These are phyloP conservation scores for Aspergillus cavernicola DNA, from an alignment of 495 filamentous ascomycete species.

Conservation along the genomic window DNA sequence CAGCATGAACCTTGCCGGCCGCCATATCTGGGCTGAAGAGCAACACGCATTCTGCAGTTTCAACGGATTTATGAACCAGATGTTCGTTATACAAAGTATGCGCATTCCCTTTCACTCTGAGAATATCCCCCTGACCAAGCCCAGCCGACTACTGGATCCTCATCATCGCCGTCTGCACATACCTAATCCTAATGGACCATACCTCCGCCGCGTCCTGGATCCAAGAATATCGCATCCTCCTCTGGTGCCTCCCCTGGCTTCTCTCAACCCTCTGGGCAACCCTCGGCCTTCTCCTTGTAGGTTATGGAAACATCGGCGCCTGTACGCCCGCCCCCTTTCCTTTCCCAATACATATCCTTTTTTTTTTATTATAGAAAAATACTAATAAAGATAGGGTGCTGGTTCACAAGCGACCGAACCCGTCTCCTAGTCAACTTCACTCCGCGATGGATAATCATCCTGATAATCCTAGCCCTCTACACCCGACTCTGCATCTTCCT, in stretches of 20 bases:
- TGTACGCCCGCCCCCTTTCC: neutral
- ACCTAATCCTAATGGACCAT: slow-evolving; percentile 10
- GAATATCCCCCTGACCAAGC: too few relatives aligned
- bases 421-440: slow-evolving; percentile 6
- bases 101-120: neutral
- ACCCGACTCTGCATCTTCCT: slow-evolving; percentile 11
- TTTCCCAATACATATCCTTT: too few relatives aligned
- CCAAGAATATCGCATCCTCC: slow-evolving; percentile 4
- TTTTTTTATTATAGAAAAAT: too few relatives aligned
- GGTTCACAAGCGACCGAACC: slow-evolving; percentile 10
- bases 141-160: slow-evolving; percentile 13
- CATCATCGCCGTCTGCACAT: slow-evolving; percentile 8
- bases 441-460: slow-evolving; percentile 3
- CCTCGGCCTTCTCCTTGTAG: slow-evolving; percentile 5
- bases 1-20: slow-evolving; percentile 6
- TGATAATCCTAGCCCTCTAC: slow-evolving; percentile 6
- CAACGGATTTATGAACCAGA: slow-evolving; percentile 10
- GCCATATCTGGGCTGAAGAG: slow-evolving; percentile 1
- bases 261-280: slow-evolving; percentile 7
- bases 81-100: slow-evolving; percentile 11
- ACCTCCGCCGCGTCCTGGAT: slow-evolving; percentile 7
- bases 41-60: slow-evolving; percentile 2
- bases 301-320: slow-evolving; percentile 4
- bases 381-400: slow-evolving; percentile 1
- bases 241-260: slow-evolving; percentile 5